Evolutionary conservation across 805 yeast species (phyloP).

Genomic region (Candida alai): DNA sequence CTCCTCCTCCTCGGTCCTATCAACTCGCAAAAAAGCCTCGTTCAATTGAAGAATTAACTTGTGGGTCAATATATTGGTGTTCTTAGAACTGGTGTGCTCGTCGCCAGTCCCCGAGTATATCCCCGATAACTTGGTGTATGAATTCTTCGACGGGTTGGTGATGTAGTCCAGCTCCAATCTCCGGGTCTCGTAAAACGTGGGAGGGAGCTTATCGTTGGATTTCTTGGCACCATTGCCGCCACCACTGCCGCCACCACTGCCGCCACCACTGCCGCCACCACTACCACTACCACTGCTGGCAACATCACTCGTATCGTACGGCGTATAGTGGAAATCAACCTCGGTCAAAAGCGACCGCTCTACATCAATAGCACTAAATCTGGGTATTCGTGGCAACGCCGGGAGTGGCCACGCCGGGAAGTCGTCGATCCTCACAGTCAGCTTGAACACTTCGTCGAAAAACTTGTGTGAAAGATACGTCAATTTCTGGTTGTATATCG

Average conservation of each 20-base stretch:
- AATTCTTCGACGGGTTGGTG: slow-evolving; percentile 59
- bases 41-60: slow-evolving; percentile 56
- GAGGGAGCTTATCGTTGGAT: slow-evolving; percentile 15
- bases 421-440: slow-evolving; percentile 8
- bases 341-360: slow-evolving; percentile 74
- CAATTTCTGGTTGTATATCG: slow-evolving; percentile 66
- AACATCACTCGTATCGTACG: slow-evolving; percentile 45
- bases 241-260: too few relatives aligned
- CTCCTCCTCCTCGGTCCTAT: slow-evolving; percentile 42
- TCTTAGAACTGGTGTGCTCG: slow-evolving; percentile 15
- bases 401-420: slow-evolving; percentile 74
- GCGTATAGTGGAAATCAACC: slow-evolving; percentile 57
- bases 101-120: slow-evolving; percentile 39
- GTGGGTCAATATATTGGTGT: slow-evolving; percentile 32
- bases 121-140: slow-evolving; percentile 47
- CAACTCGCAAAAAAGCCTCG: slow-evolving; percentile 40
- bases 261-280: too few relatives aligned
- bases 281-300: slow-evolving; percentile 10
- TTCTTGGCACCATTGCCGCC: slow-evolving; percentile 7
- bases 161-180: slow-evolving; percentile 65
- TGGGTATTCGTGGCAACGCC: slow-evolving; percentile 59
- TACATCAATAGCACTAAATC: slow-evolving; percentile 68
- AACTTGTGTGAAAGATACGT: slow-evolving; percentile 55
- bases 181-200: slow-evolving; percentile 53
- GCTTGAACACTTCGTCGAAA: slow-evolving; percentile 40